phyloP scores from a whole-genome alignment of 495 filamentous ascomycete species.

The Glonium stellatum region DNA sequence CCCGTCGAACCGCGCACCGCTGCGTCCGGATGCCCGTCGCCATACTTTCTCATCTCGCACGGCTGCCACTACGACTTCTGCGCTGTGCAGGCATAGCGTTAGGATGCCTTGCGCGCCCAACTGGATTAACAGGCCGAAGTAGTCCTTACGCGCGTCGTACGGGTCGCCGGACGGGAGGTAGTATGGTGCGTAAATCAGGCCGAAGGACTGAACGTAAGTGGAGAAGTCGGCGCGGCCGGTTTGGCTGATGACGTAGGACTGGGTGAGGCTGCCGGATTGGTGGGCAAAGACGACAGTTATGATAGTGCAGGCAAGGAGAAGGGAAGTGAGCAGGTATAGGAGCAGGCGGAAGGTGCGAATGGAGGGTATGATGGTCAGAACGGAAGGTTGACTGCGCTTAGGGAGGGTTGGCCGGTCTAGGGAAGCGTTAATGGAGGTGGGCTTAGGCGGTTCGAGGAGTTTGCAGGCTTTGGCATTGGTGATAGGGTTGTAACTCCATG shows the following conservation, averaged over 20 bases:
- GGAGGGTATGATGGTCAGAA: not conserved
- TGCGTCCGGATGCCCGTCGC: constrained; percentile 25
- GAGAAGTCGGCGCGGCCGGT: not conserved
- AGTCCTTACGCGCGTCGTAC: too few species aligned
- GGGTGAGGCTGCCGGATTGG: not conserved
- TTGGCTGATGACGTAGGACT: not conserved
- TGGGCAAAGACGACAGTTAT: not conserved
- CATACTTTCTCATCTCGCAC: constrained; percentile 42
- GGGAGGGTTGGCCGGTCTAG: not conserved
- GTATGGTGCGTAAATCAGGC: constrained; percentile 18
- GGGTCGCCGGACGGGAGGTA: constrained; percentile 25
- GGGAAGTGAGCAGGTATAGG: constrained; percentile 4
- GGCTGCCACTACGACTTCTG: constrained; percentile 43
- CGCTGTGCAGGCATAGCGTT: constrained; percentile 41
- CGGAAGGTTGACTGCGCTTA: not conserved
- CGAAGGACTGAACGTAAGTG: not conserved
- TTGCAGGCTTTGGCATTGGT: constrained; percentile 27
- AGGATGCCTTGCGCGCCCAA: constrained; percentile 31
- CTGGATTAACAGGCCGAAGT: constrained; percentile 22
- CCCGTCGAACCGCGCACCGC: constrained; percentile 4
- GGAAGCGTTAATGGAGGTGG: not conserved
- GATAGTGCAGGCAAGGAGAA: not conserved
- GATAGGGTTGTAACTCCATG: constrained; percentile 30
- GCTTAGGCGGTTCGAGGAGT: not conserved
- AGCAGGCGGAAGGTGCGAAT: not conserved